Evolutionary conservation across 225 moss, liverwort and hornwort genomes (phyloP), one percentile per base, ranked within the genome.

Genomic region (Climacium dendroides): DNA sequence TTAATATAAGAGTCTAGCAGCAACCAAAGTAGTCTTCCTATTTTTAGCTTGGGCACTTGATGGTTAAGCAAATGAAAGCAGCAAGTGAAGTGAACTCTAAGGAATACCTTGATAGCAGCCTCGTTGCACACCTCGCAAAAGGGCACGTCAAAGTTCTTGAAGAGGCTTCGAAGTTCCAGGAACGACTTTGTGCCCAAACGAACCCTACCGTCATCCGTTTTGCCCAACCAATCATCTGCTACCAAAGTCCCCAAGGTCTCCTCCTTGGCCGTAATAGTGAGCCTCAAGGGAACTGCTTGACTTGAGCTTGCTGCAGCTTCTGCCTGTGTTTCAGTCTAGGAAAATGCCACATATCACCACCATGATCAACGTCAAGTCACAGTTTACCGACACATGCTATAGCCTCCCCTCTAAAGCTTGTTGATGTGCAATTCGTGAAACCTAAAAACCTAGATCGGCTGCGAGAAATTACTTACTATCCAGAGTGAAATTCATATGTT

Each of bases 111-210:
- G 73, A 99, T 95, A 22, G 95, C 99, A 90, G 99, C 96, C 90
- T 99, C 99, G 71, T 96, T 97, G 89, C 99, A 99, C 74, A 97
- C 93, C 64, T 93, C 93, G 86, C 99, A 99, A 78, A 97, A 96
- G 69, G 97, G 95, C 58, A 97, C 95, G 45, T 93, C 96, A 45
- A 96, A 92, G 87, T 94, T 95, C 85, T 95, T 94, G 85, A 99
- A 99, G 28, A 94, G 80, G 83, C 88, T 95, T 72, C 95, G 92
- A 70, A 99, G 95, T 93, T 99, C 99, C 83, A 99, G 82, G 63
- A 96, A 96, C 15, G 99, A 91, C 90, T 90, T 97, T 45, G 91
- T 91, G 87, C 99, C 99, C 71, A 99, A 93, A 35, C 91, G 88
- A 86, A 97, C 85, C 82, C 75, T 88, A 53, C 99, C 97, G 4